These are phyloP conservation scores for Globisporangium mamillatum DNA, from an alignment of 352 stramenopile genomes.

Conservation along the genomic window DNA sequence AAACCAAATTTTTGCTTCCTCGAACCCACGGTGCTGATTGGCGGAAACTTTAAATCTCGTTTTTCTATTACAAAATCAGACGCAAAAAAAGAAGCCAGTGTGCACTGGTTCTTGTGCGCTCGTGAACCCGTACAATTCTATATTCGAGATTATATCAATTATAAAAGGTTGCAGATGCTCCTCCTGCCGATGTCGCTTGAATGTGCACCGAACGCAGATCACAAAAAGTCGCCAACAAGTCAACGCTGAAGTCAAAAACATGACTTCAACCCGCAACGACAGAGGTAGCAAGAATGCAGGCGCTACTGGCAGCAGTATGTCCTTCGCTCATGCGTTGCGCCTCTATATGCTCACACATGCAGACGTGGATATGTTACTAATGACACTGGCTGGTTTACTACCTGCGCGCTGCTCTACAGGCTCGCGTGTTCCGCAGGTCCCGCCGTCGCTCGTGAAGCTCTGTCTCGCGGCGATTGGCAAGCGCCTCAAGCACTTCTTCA, in stretches of 20 bases:
- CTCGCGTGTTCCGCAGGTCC: neutral
- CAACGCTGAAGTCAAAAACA: neutral
- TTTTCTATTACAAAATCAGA: neutral
- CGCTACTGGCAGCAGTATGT: neutral
- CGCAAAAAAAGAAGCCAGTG: neutral
- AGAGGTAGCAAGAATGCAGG: neutral
- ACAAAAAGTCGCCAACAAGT: neutral
- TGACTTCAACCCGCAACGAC: constrained; percentile 3
- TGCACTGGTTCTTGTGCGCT: neutral
- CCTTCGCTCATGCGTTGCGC: neutral
- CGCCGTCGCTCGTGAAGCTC: constrained; percentile 27
- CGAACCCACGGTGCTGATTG: neutral
- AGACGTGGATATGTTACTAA: neutral
- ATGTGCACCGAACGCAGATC: neutral
- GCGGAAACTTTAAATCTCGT: neutral
- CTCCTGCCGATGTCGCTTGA: neutral
- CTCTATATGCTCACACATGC: neutral
- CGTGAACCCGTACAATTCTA: neutral
- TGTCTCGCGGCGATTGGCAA: constrained; percentile 28
- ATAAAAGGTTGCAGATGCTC: neutral
- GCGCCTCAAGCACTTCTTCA: constrained; percentile 31
- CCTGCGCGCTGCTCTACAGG: neutral
- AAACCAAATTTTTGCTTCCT: neutral
- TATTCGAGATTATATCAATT: constrained; percentile 3
- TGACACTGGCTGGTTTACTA: neutral